A percentile compares a stretch with the other conserved stretches of the same genome.
Evolutionary conservation across 257 asterid genomes (phyloP).

Genomic region (Ophiorrhiza pumila): DNA sequence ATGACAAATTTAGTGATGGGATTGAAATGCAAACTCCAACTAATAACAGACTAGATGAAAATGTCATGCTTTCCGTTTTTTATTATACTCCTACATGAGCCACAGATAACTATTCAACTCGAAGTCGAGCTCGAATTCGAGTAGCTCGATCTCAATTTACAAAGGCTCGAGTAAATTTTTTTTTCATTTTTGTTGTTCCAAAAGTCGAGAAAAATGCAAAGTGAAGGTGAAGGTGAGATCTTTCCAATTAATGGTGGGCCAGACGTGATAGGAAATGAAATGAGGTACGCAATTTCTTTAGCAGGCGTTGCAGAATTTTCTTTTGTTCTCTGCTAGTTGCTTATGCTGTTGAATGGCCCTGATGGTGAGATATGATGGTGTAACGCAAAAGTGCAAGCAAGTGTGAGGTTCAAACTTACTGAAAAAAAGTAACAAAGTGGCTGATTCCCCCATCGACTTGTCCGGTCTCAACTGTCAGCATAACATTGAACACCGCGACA

Average conservation of each 20-base stretch:
- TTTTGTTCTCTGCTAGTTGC: not conserved
- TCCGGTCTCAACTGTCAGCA: too few species aligned
- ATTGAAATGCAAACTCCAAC: not conserved
- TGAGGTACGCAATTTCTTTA: not conserved
- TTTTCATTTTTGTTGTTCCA: too few species aligned
- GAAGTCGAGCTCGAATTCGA: too few species aligned
- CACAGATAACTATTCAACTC: too few species aligned
- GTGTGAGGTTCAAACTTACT: not conserved
- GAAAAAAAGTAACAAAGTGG: not conserved
- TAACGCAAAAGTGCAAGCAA: not conserved
- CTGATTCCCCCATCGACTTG: too few species aligned
- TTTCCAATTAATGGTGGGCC: not conserved
- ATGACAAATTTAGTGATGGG: constrained; percentile 4
- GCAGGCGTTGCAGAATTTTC: not conserved
- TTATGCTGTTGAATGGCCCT: too few species aligned
- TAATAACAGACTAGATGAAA: too few species aligned
- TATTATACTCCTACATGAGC: too few species aligned
- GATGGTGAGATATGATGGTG: not conserved
- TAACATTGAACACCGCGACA: not conserved
- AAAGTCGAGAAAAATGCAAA: not conserved
- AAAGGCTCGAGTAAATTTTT: too few species aligned
- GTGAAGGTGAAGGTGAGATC: not conserved
- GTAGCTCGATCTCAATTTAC: too few species aligned
- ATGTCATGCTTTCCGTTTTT: too few species aligned
- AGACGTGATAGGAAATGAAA: not conserved